These are phyloP conservation scores for Arthrobotrys sinensis DNA, from an alignment of 2,329 filamentous ascomycete species.

Conservation along the genomic window DNA sequence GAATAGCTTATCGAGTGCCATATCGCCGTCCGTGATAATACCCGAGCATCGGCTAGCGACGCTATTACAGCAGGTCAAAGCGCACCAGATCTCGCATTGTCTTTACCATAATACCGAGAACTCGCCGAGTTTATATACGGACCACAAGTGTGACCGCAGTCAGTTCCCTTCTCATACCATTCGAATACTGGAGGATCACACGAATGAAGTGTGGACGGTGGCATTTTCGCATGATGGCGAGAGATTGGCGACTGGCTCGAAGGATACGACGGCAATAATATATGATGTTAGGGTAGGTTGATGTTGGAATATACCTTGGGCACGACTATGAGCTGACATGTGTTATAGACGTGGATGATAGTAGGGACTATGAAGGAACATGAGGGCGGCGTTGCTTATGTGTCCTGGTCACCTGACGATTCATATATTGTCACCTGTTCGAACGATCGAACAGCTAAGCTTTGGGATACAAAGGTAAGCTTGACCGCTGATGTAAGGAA, in stretches of 20 bases:
- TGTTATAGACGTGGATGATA: conserved; percentile 74
- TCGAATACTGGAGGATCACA: conserved; percentile 79
- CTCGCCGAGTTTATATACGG: conserved; percentile 87
- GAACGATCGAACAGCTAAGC: conserved; percentile 78
- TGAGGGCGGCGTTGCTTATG: conserved; percentile 79
- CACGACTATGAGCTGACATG: background rate
- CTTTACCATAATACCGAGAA: conserved; percentile 86
- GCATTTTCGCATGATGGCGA: conserved; percentile 90
- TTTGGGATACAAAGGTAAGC: conserved; percentile 81
- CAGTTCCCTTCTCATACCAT: conserved; percentile 83
- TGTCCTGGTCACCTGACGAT: conserved; percentile 94
- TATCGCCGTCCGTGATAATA: conserved; percentile 97
- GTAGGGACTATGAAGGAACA: conserved; percentile 78
- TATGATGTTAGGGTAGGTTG: conserved; percentile 76
- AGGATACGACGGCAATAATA: conserved; percentile 81
- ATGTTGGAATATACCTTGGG: background rate
- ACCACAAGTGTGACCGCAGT: conserved; percentile 85
- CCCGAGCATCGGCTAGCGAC: conserved; percentile 89
- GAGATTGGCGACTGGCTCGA: conserved; percentile 85
- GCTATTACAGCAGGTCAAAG: conserved; percentile 86
- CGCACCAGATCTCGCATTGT: conserved; percentile 85
- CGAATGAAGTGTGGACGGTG: conserved; percentile 91
- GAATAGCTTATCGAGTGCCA: conserved; percentile 87
- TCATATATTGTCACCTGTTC: conserved; percentile 87
- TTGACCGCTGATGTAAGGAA: background rate